phyloP scores from a whole-genome alignment of 192 early-diverging fungal species.

The Linnemannia exigua region DNA sequence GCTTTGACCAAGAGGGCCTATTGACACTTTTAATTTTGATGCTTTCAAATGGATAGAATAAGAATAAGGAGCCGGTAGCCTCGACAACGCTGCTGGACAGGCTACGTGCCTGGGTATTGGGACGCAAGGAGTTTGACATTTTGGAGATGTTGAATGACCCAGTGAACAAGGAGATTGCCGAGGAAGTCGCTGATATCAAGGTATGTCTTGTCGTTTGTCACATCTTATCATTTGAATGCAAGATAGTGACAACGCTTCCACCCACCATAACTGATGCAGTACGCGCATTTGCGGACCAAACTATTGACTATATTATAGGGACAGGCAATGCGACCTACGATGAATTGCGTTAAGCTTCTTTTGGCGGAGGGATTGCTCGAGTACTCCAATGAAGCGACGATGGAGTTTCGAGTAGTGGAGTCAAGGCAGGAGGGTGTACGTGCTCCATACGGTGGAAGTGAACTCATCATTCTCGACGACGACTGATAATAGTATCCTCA shows the following conservation, averaged over 20 bases:
- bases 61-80: background rate
- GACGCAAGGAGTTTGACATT: slow-evolving; percentile 14
- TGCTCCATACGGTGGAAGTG: background rate
- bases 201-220: slow-evolving; percentile 2
- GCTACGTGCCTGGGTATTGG: background rate
- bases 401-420: slow-evolving; percentile 12
- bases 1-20: background rate
- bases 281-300: slow-evolving; percentile 14
- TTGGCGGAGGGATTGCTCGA: slow-evolving; percentile 12
- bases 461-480: background rate
- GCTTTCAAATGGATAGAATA: background rate
- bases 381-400: background rate
- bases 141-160: slow-evolving; percentile 23
- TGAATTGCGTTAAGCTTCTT: background rate
- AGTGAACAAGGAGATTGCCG: slow-evolving; percentile 4
- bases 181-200: background rate
- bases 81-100: background rate
- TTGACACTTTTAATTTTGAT: background rate
- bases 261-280: background rate
- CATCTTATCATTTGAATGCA: background rate
- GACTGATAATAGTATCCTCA: background rate
- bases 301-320: background rate
- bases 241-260: background rate
- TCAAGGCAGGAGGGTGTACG: background rate
- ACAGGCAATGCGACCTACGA: background rate